phyloP scores from a whole-genome alignment of 768 basidiomycete species.

The Boletus vinaceobasis region DNA sequence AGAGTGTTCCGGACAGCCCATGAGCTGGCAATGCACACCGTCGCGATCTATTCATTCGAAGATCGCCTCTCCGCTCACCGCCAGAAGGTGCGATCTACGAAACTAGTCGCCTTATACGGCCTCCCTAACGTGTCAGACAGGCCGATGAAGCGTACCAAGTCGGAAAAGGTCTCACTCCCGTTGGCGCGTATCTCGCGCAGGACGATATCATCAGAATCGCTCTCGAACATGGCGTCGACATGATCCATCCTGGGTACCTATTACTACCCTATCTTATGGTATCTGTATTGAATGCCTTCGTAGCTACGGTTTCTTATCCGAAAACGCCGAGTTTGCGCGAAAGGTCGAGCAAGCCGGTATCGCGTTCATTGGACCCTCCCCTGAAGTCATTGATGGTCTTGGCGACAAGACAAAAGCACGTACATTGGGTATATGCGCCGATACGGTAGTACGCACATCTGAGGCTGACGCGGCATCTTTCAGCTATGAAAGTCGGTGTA shows the following conservation, averaged over 20 bases:
- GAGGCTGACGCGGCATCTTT: slow-evolving; percentile 4
- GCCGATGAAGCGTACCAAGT: slow-evolving; percentile 99
- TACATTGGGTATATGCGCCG: slow-evolving; percentile 57
- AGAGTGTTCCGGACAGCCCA: slow-evolving; percentile 98
- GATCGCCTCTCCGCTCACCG: slow-evolving; percentile 96
- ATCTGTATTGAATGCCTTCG: slow-evolving; percentile 1
- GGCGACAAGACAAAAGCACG: slow-evolving; percentile 99
- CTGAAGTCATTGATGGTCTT: slow-evolving; percentile 94
- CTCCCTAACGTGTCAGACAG: slow-evolving; percentile 37
- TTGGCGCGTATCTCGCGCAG: slow-evolving; percentile 95
- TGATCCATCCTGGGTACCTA: slow-evolving; percentile 95
- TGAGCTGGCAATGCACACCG: slow-evolving; percentile 98
- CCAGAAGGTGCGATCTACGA: slow-evolving; percentile 73
- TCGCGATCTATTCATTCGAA: slow-evolving; percentile 97
- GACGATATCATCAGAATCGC: slow-evolving; percentile 96
- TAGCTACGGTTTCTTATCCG: slow-evolving; percentile 96
- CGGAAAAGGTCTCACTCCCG: slow-evolving; percentile 93
- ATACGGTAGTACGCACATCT: background rate
- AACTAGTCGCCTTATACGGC: slow-evolving; percentile 22
- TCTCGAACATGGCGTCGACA: slow-evolving; percentile 98
- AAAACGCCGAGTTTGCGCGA: slow-evolving; percentile 94
- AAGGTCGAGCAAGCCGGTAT: slow-evolving; percentile 98
- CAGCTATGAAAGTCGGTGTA: slow-evolving; percentile 87
- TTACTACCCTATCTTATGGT: background rate
- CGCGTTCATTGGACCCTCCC: slow-evolving; percentile 93